Evolutionary conservation across 305 asterid species (phyloP).

Genomic region (Solanum hybrid): DNA sequence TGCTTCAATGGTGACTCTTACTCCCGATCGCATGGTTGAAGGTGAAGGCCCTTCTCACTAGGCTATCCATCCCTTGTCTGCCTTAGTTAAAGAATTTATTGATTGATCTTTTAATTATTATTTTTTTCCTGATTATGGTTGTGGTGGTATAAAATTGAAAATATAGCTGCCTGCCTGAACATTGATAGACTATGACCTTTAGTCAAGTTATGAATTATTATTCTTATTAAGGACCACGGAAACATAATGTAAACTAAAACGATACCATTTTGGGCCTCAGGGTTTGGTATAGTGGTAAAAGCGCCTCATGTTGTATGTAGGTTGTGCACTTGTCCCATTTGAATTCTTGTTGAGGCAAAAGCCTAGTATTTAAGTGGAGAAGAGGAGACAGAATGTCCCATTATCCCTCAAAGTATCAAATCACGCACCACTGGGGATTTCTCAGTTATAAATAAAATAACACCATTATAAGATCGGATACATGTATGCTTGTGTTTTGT

Average conservation of each 20-base stretch:
- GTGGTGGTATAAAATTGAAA: neutral
- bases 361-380: neutral
- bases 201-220: neutral
- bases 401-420: neutral
- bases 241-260: neutral
- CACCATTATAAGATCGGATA: neutral
- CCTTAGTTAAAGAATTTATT: neutral
- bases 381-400: neutral
- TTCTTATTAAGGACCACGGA: neutral
- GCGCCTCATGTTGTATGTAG: neutral
- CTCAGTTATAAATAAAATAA: neutral
- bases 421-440: neutral
- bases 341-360: neutral
- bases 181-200: neutral
- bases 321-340: rapidly evolving
- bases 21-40: neutral
- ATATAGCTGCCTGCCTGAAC: neutral
- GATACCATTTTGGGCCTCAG: neutral
- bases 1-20: neutral
- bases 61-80: neutral
- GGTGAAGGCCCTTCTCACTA: neutral
- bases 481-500: neutral
- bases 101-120: neutral
- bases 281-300: neutral
- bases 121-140: neutral